These are phyloP conservation scores for Fusarium sp. DNA, from an alignment of 2,329 filamentous ascomycete genomes.

Conservation along the genomic window DNA sequence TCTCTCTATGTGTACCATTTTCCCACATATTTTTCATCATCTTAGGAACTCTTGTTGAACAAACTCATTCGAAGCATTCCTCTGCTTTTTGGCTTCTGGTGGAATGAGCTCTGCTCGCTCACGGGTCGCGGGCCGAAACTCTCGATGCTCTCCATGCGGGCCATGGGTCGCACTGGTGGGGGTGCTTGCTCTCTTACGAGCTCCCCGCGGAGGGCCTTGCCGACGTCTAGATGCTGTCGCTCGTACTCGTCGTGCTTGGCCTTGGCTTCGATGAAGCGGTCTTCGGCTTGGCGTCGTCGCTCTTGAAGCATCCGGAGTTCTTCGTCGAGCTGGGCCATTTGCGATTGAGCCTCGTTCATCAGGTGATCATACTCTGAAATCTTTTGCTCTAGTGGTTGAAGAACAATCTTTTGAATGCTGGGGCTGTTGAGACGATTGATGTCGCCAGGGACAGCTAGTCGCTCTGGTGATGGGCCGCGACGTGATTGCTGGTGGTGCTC, in stretches of 20 bases:
- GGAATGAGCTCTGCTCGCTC: constrained; percentile 37
- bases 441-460: constrained; percentile 31
- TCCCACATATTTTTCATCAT: not conserved
- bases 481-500: constrained; percentile 33
- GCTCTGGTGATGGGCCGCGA: constrained; percentile 29
- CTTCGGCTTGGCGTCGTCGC: constrained; percentile 54
- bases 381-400: constrained; percentile 59
- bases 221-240: constrained; percentile 56
- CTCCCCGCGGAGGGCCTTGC: constrained; percentile 56
- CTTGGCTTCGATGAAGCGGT: constrained; percentile 56
- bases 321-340: constrained; percentile 57
- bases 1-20: constrained; percentile 1
- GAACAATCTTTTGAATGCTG: constrained; percentile 56
- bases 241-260: constrained; percentile 58
- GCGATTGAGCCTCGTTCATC: constrained; percentile 55
- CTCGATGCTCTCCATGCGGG: constrained; percentile 39
- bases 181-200: constrained; percentile 25
- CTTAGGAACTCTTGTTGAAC: constrained; percentile 34
- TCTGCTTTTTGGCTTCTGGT: constrained; percentile 31
- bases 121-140: constrained; percentile 38
- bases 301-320: constrained; percentile 56
- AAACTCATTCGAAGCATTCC: constrained; percentile 38
- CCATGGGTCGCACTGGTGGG: constrained; percentile 19
- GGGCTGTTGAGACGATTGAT: constrained; percentile 59
- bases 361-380: constrained; percentile 56